Evolutionary conservation across 257 asterid species (phyloP).

Genomic region (Vinca minor): DNA sequence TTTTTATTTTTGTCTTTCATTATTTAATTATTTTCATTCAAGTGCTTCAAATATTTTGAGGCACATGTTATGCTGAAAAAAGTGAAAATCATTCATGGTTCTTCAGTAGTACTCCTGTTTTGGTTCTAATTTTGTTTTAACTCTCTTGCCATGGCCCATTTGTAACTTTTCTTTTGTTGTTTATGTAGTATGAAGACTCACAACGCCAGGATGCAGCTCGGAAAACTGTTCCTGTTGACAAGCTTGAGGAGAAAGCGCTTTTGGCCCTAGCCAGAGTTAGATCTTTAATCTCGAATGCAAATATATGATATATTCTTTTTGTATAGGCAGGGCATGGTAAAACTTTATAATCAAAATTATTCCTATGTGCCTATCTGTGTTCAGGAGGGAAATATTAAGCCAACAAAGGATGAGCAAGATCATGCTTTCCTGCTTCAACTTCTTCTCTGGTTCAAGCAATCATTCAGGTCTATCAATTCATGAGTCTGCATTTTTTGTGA

Average conservation of each 20-base stretch:
- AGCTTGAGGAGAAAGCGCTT: constrained; percentile 85
- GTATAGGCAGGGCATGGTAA: constrained; percentile 6
- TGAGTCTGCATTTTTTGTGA: constrained; percentile 3
- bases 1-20: constrained; percentile 11
- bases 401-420: constrained; percentile 67
- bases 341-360: constrained; percentile 24
- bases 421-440: constrained; percentile 87
- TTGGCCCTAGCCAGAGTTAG: constrained; percentile 87
- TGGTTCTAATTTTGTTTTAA: not conserved
- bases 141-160: not conserved
- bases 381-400: constrained; percentile 76
- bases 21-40: constrained; percentile 2
- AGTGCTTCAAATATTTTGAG: not conserved
- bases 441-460: constrained; percentile 95
- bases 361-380: constrained; percentile 18
- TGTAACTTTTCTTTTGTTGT: constrained; percentile 13
- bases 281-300: constrained; percentile 17
- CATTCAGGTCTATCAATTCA: constrained; percentile 58
- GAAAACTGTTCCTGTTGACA: constrained; percentile 68
- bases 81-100: too few relatives aligned
- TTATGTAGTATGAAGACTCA: constrained; percentile 74
- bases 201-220: constrained; percentile 71
- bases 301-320: constrained; percentile 1
- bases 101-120: too few relatives aligned
- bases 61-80: not conserved